Evolutionary conservation across 1,139 yeast species (phyloP).

Genomic region (Kurtzmaniella quercitrusa): DNA sequence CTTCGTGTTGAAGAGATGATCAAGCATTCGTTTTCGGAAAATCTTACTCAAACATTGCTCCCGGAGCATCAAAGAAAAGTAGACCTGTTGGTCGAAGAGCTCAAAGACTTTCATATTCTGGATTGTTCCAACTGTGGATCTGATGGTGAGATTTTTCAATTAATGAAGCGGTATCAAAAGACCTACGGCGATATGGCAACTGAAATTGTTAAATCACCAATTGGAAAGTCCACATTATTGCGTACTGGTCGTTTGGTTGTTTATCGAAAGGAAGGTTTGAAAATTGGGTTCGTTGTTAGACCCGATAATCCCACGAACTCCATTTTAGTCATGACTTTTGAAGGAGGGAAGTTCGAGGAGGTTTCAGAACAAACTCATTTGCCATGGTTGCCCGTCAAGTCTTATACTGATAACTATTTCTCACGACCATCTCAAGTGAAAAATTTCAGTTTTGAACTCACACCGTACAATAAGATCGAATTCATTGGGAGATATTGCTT

Average conservation of each 20-base stretch:
- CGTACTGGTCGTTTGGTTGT: constrained; percentile 59
- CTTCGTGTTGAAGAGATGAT: constrained; percentile 95
- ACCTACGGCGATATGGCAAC: constrained; percentile 42
- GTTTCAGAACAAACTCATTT: constrained; percentile 26
- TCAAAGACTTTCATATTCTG: constrained; percentile 36
- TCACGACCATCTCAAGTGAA: constrained; percentile 21
- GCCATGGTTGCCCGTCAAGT: constrained; percentile 49
- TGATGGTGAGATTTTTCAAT: constrained; percentile 42
- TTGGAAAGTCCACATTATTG: constrained; percentile 42
- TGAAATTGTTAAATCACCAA: constrained; percentile 45
- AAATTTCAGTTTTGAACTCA: constrained; percentile 35
- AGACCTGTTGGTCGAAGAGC: constrained; percentile 45
- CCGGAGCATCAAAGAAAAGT: constrained; percentile 82
- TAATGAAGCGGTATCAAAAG: constrained; percentile 42
- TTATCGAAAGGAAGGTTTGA: constrained; percentile 46
- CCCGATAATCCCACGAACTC: constrained; percentile 26
- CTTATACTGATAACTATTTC: constrained; percentile 21
- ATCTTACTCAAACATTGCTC: constrained; percentile 74
- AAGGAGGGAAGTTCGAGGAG: constrained; percentile 40
- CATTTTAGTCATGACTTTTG: constrained; percentile 38
- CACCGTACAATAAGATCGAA: constrained; percentile 47
- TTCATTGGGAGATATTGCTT: constrained; percentile 46
- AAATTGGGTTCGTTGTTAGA: constrained; percentile 54
- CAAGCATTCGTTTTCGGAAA: constrained; percentile 91
- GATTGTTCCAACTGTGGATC: constrained; percentile 36